Percentiles rank a stretch among this genome's conserved stretches.
These are phyloP conservation scores for Alnus glutinosa DNA, from an alignment of 306 rosid species.

Conservation along the genomic window DNA sequence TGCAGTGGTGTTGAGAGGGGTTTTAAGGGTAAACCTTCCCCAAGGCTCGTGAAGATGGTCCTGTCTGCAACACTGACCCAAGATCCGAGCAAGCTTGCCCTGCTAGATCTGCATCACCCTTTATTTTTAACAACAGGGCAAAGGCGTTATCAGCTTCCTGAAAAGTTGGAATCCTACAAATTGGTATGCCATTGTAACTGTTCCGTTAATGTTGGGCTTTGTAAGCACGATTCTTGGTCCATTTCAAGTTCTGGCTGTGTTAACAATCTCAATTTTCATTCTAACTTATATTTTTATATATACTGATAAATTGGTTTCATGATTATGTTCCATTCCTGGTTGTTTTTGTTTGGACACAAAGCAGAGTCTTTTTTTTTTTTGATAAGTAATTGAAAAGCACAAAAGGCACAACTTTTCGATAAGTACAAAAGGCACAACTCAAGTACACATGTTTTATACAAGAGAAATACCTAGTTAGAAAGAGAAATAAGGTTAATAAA, in stretches of 20 bases:
- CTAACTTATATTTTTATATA: not conserved
- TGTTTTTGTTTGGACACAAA: no score
- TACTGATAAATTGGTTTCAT: no score
- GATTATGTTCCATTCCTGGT: no score
- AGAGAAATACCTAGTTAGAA: no score
- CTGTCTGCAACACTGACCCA: constrained; percentile 86
- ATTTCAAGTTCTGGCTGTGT: constrained; percentile 1
- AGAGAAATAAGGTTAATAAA: no score
- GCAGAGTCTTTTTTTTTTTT: no score
- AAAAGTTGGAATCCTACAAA: constrained; percentile 71
- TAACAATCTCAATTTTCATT: constrained; percentile 10
- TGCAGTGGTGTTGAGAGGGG: constrained; percentile 88
- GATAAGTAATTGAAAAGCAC: no score
- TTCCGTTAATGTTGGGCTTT: not conserved
- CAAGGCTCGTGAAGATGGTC: constrained; percentile 87
- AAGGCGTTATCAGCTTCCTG: constrained; percentile 80
- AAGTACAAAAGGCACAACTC: no score
- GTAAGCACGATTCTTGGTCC: constrained; percentile 10
- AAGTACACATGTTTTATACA: no score
- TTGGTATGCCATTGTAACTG: constrained; percentile 48
- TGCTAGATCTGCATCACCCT: constrained; percentile 83
- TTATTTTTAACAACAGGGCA: constrained; percentile 76
- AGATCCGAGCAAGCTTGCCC: constrained; percentile 86
- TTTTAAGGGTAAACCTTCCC: constrained; percentile 65
- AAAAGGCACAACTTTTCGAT: no score